A percentile compares a stretch with the other conserved stretches of the same genome.
phyloP scores from a whole-genome alignment of 2,329 filamentous ascomycete genomes.

The Paracorniculantispora psalliotae region DNA sequence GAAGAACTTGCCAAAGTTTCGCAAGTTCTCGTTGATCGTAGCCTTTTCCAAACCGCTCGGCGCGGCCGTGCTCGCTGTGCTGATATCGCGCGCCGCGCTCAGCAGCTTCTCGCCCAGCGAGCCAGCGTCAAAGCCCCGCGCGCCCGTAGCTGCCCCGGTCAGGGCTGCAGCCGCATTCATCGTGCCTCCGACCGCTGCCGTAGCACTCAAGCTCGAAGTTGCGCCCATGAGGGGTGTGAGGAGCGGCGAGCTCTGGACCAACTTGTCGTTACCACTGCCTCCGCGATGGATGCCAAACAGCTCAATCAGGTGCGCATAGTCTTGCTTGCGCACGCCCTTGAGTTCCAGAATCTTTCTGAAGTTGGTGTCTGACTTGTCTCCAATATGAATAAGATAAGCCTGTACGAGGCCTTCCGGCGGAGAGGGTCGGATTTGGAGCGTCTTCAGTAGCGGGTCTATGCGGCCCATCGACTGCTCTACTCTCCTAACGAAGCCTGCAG shows the following conservation, averaged over 20 bases:
- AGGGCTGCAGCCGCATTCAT: conserved; percentile 42
- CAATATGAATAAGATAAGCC: conserved; percentile 95
- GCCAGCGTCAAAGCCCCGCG: conserved; percentile 69
- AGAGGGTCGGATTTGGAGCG: conserved; percentile 85
- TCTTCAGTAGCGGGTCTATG: conserved; percentile 90
- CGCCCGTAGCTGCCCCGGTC: conserved; percentile 27
- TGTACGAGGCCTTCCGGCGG: conserved; percentile 93
- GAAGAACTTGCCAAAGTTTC: conserved; percentile 96
- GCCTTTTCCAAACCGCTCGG: conserved; percentile 51
- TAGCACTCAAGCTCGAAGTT: conserved; percentile 31
- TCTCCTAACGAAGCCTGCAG: conserved; percentile 72
- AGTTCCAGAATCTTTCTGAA: conserved; percentile 95
- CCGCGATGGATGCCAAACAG: conserved; percentile 79
- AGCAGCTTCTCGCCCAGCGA: conserved; percentile 83
- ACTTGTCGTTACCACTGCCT: conserved; percentile 62
- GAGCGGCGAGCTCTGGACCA: conserved; percentile 66
- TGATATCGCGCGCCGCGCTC: conserved; percentile 81
- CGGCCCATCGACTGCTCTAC: conserved; percentile 79
- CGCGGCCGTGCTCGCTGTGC: conserved; percentile 38
- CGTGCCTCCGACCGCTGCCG: conserved; percentile 30
- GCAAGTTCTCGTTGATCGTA: conserved; percentile 87
- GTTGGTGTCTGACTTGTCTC: conserved; percentile 86
- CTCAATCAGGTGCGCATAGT: conserved; percentile 79
- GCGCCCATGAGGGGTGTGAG: conserved; percentile 59
- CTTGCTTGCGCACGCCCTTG: conserved; percentile 82